These are phyloP conservation scores for Hyphopichia pseudoburtonii DNA, from an alignment of 1,139 yeast species.

Conservation along the genomic window DNA sequence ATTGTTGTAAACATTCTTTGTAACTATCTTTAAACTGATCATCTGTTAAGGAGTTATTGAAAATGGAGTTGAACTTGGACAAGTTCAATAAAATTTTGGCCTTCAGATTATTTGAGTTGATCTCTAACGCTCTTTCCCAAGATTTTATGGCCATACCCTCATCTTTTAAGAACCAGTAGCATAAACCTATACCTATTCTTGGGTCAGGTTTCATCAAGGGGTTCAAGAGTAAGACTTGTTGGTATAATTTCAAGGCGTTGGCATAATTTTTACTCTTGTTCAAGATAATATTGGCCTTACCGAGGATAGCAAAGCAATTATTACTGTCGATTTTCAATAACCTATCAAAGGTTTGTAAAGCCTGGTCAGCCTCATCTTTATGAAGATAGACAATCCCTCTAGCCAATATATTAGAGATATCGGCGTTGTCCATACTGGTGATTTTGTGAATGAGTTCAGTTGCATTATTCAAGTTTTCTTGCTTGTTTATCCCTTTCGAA, in stretches of 20 bases:
- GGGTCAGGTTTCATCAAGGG: constrained; percentile 89
- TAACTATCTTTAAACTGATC: constrained; percentile 56
- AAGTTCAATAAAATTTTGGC: constrained; percentile 69
- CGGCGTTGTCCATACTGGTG: constrained; percentile 12
- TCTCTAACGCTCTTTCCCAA: constrained; percentile 78
- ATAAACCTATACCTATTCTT: constrained; percentile 89
- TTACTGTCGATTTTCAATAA: constrained; percentile 49
- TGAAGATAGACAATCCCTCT: constrained; percentile 53
- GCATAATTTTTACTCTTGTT: constrained; percentile 66
- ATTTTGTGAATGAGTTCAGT: constrained; percentile 18
- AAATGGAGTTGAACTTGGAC: constrained; percentile 65
- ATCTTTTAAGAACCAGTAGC: constrained; percentile 88
- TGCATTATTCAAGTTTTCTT: constrained; percentile 23
- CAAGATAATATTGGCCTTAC: constrained; percentile 80
- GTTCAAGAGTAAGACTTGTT: constrained; percentile 72
- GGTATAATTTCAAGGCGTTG: constrained; percentile 78
- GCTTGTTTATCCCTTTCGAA: constrained; percentile 25
- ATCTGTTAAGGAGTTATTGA: constrained; percentile 59
- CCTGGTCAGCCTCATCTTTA: constrained; percentile 59
- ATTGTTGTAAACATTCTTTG: constrained; percentile 39
- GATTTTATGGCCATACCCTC: constrained; percentile 72
- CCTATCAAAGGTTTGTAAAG: constrained; percentile 60
- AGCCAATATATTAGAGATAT: constrained; percentile 52
- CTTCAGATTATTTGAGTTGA: constrained; percentile 60
- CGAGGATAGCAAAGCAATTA: constrained; percentile 76